Conservation (phyloP, 2,329 filamentous ascomycete species). For the Aspergillus ochraceus region DNA sequence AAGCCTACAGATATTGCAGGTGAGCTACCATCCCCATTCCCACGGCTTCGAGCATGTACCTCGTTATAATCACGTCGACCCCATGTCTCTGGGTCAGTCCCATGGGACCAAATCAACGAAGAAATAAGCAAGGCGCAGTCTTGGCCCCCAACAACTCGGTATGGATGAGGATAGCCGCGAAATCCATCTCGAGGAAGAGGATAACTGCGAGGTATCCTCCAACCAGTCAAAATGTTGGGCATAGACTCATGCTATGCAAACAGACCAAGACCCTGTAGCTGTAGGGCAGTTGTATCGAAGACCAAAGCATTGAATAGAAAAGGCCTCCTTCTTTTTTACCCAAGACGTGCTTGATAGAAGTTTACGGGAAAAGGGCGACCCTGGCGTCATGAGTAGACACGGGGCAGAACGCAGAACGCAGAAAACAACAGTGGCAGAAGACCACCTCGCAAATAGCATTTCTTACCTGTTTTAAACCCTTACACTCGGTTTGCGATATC, state of each 20-base stretch:
- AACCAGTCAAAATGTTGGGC: constrained; percentile 4
- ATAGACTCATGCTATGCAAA: neutral
- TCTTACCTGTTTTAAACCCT: constrained; percentile 40
- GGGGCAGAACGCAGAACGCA: neutral
- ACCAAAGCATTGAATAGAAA: constrained; percentile 48
- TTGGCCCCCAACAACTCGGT: constrained; percentile 5
- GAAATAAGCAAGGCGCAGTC: constrained; percentile 24
- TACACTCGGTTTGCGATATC: constrained; percentile 67
- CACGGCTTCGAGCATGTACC: constrained; percentile 31
- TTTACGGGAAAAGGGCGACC: neutral
- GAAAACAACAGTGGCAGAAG: constrained; percentile 1
- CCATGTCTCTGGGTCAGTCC: constrained; percentile 22
- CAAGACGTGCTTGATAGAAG: neutral
- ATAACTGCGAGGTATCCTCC: constrained; percentile 28
- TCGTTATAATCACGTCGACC: constrained; percentile 35
- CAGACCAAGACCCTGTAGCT: constrained; percentile 33
- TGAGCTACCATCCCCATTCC: neutral
- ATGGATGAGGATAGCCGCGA: constrained; percentile 16
- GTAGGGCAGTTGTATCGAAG: constrained; percentile 62
- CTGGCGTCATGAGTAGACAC: neutral
- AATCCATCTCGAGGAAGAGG: constrained; percentile 40
- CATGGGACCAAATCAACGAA: constrained; percentile 19
- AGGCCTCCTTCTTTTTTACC: constrained; percentile 60
- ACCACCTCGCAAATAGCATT: constrained; percentile 1
- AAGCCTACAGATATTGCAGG: neutral